Base-by-base conservation (phyloP, 768 basidiomycete genomes). In the Tylopilus intermedius region DNA sequence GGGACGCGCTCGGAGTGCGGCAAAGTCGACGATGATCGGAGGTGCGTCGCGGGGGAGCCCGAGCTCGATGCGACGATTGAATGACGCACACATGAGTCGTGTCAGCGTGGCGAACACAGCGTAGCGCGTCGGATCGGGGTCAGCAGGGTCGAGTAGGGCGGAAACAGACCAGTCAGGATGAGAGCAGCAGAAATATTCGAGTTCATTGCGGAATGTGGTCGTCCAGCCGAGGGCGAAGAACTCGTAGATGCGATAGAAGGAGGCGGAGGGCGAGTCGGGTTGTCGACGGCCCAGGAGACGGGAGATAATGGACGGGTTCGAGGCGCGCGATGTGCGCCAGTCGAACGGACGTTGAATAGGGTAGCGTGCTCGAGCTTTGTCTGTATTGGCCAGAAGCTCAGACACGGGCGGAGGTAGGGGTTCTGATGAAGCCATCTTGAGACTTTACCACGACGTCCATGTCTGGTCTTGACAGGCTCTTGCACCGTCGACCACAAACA, bases 151-250 rank as follows among this genome's bases (percentile, higher is more conserved):
- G 1, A 51, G 42, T 0, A 56, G 46, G 37, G 46, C 41, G 8
- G 46, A 45, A 13, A 56, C 30, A 13, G 45, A 30, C 55, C 55
- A 54, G 29, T 48, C 46, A 0, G 55, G 55, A 21, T 45, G 55
- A 2, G 51, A 26, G 3, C 51, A 54, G 10, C 55, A 56, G 3
- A 56, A 54, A 14, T 56, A 55, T 14, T 55, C 54, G 41, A 55
- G 51, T 18, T 56, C 55, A 42, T 56, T 54, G 51, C 55, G 51
- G 41, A 54, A 42, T 4, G 51, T 46, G 40, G 51, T 54, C 11
- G 55, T 56, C 55, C 55, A 54, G 0, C 46, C 55, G 41, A 56
- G 41, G 4, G 45, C 37, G 46, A 54, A 54, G 51, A 54, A 54
- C n/a, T 39, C 55, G 41, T 56, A 56, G 46, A 39, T 43, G 6